These are phyloP conservation scores for Hansenula lynferdii DNA, from an alignment of 1,139 yeast genomes.

Conservation along the genomic window DNA sequence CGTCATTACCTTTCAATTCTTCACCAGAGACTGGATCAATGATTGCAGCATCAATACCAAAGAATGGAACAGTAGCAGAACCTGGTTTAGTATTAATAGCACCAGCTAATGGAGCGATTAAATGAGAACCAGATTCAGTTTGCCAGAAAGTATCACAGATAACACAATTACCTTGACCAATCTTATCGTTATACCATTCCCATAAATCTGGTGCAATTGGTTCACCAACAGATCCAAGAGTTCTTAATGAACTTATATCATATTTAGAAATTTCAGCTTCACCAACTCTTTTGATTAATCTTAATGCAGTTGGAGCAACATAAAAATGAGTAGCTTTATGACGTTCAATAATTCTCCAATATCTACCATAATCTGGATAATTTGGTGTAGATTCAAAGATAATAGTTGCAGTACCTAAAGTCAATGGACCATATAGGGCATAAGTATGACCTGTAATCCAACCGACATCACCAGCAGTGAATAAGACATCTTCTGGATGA, in stretches of 20 bases:
- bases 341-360: slow-evolving; percentile 94
- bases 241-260: slow-evolving; percentile 86
- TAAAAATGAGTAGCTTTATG: slow-evolving; percentile 95
- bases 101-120: slow-evolving; percentile 95
- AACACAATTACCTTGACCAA: slow-evolving; percentile 83
- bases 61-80: slow-evolving; percentile 93
- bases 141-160: slow-evolving; percentile 98
- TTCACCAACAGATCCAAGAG: slow-evolving; percentile 97
- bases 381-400: slow-evolving; percentile 99
- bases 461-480: slow-evolving; percentile 99
- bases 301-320: slow-evolving; percentile 97
- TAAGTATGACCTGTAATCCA: slow-evolving; percentile 99
- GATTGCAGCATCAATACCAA: slow-evolving; percentile 86
- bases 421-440: slow-evolving; percentile 90
- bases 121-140: slow-evolving; percentile 96
- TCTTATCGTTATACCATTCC: slow-evolving; percentile 96
- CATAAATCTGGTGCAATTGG: slow-evolving; percentile 98
- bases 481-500: slow-evolving; percentile 80
- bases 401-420: slow-evolving; percentile 84
- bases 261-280: slow-evolving; percentile 78
- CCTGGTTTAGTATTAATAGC: slow-evolving; percentile 96
- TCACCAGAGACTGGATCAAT: slow-evolving; percentile 90
- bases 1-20: slow-evolving; percentile 83
- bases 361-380: slow-evolving; percentile 93
- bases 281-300: slow-evolving; percentile 93